These are phyloP conservation scores for Phaeomoniella chlamydospora DNA, from an alignment of 2,329 filamentous ascomycete species.

Conservation along the genomic window DNA sequence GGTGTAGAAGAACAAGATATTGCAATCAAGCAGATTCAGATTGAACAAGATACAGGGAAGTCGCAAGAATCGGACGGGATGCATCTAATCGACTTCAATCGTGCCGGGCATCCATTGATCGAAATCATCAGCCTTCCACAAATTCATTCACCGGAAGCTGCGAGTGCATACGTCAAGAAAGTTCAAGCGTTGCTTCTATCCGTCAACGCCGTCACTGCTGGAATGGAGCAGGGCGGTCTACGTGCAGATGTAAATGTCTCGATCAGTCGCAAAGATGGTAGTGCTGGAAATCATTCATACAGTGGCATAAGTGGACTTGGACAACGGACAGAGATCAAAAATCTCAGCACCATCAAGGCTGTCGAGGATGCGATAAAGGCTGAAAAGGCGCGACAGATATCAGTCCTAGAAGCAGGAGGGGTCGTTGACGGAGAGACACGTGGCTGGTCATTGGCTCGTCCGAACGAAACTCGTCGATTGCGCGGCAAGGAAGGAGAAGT, in stretches of 20 bases:
- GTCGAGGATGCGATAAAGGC: constrained; percentile 90
- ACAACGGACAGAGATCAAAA: constrained; percentile 93
- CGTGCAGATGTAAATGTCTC: constrained; percentile 94
- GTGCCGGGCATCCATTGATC: constrained; percentile 77
- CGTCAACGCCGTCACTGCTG: constrained; percentile 73
- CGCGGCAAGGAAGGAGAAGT: constrained; percentile 93
- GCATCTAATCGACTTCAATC: constrained; percentile 84
- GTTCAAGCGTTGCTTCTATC: constrained; percentile 66
- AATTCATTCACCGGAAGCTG: constrained; percentile 74
- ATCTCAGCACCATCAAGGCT: constrained; percentile 84
- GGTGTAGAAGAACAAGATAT: constrained; percentile 63
- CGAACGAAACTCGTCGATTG: constrained; percentile 61
- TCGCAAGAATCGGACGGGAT: constrained; percentile 64
- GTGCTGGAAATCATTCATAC: constrained; percentile 31
- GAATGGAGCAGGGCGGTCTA: constrained; percentile 86
- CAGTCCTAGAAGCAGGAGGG: constrained; percentile 60
- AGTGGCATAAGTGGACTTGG: constrained; percentile 52
- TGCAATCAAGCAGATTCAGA: constrained; percentile 84
- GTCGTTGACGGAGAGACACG: constrained; percentile 72
- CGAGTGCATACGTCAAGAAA: constrained; percentile 78
- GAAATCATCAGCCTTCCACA: constrained; percentile 90
- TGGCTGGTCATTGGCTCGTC: constrained; percentile 73
- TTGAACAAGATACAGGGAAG: constrained; percentile 97
- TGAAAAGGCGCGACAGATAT: constrained; percentile 79
- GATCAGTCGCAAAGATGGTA: constrained; percentile 44